A percentile compares a stretch with the other conserved stretches of the same genome.
Evolutionary conservation across 257 asterid genomes (phyloP).

Genomic region (Lithospermum erythrorhizon): DNA sequence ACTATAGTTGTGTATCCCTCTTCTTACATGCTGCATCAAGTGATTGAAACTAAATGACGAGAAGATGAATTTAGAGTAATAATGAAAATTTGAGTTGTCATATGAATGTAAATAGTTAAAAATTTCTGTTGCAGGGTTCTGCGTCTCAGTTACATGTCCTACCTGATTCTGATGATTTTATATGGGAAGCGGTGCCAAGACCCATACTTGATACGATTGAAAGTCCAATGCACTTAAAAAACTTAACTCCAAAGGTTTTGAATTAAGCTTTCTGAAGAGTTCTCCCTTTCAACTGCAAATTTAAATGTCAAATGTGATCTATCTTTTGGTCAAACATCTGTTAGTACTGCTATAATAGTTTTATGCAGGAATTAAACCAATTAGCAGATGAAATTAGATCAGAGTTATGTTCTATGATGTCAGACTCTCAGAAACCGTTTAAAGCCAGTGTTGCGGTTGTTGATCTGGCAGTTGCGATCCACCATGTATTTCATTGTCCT

Average conservation of each 20-base stretch:
- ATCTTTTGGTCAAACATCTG: background rate
- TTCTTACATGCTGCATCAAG: background rate
- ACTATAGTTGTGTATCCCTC: background rate
- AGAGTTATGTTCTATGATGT: slow-evolving; percentile 34
- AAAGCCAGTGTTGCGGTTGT: slow-evolving; percentile 51
- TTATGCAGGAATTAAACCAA: slow-evolving; percentile 72
- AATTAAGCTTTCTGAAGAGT: slow-evolving; percentile 2
- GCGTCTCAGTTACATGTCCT: slow-evolving; percentile 26
- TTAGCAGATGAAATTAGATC: slow-evolving; percentile 71
- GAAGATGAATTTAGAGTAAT: background rate
- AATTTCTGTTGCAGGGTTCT: slow-evolving; percentile 34
- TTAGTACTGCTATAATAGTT: slow-evolving; percentile 9
- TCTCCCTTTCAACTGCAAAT: slow-evolving; percentile 11
- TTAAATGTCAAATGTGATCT: background rate
- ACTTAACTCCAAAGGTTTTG: slow-evolving; percentile 54
- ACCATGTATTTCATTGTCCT: slow-evolving; percentile 70
- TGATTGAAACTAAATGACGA: background rate
- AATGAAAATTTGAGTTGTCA: background rate
- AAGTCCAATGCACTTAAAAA: slow-evolving; percentile 63
- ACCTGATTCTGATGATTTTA: slow-evolving; percentile 24
- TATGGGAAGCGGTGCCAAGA: slow-evolving; percentile 37
- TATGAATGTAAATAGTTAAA: slow-evolving; percentile 3
- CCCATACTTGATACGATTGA: slow-evolving; percentile 73
- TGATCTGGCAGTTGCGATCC: slow-evolving; percentile 79
- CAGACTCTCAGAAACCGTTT: slow-evolving; percentile 35